phyloP scores from a whole-genome alignment of 768 basidiomycete species.

The Tricholomella constricta region DNA sequence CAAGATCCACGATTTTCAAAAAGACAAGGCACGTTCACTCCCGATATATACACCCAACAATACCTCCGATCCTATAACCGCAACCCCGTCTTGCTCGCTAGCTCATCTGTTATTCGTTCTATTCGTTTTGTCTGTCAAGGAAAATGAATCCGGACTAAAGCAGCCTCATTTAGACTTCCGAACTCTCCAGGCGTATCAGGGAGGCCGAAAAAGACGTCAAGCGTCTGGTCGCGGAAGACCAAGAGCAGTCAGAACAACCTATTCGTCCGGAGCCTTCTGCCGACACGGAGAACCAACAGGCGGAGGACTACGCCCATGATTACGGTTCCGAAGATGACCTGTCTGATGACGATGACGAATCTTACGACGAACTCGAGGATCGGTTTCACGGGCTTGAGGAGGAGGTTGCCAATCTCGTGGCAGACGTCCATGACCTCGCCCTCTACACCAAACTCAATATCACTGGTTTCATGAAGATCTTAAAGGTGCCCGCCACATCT shows the following conservation, averaged over 20 bases:
- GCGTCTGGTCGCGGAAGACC: constrained; percentile 67
- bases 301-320: constrained; percentile 52
- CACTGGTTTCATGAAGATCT: constrained; percentile 98
- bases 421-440: constrained; percentile 89
- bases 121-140: not conserved
- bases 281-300: constrained; percentile 64
- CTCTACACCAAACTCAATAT: constrained; percentile 96
- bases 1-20: constrained; percentile 94
- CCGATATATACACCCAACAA: not conserved
- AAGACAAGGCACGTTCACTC: constrained; percentile 61
- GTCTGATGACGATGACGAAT: constrained; percentile 47
- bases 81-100: no score
- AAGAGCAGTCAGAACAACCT: constrained; percentile 17
- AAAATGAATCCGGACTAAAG: not conserved
- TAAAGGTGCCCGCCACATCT: constrained; percentile 59
- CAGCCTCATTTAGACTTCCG: constrained; percentile 57
- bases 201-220: constrained; percentile 83
- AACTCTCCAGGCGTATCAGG: constrained; percentile 79
- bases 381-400: constrained; percentile 88
- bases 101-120: not conserved
- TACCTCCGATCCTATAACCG: not conserved
- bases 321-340: constrained; percentile 75
- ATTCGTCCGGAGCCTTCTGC: constrained; percentile 21
- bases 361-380: constrained; percentile 79
- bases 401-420: constrained; percentile 92